phyloP scores from a whole-genome alignment of 345 rosid genomes.

The Cochlearia excelsa region DNA sequence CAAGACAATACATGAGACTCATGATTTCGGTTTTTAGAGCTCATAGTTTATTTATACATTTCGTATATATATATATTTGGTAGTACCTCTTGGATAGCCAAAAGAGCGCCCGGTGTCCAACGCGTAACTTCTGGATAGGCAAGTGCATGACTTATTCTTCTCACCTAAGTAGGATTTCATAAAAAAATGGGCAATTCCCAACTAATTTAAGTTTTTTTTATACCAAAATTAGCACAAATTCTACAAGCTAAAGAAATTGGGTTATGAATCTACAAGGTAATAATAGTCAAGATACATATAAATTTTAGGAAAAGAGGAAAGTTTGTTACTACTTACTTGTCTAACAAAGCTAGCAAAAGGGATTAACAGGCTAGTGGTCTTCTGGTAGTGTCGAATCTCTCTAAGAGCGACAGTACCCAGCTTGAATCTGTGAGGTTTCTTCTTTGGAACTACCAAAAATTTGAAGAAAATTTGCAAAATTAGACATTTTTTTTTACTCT shows the following conservation, averaged over 20 bases:
- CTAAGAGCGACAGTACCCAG: slow-evolving; percentile 73
- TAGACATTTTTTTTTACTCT: too few relatives aligned
- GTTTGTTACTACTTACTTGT: slow-evolving; percentile 46
- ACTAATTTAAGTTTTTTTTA: too few relatives aligned
- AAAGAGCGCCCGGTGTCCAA: slow-evolving; percentile 81
- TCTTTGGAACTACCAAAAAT: slow-evolving; percentile 20
- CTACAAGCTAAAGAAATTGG: too few relatives aligned
- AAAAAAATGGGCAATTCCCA: too few relatives aligned
- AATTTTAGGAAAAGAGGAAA: slow-evolving; percentile 11
- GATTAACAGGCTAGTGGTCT: slow-evolving; percentile 45
- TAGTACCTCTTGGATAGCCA: slow-evolving; percentile 84
- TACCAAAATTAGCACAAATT: too few relatives aligned
- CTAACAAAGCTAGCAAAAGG: slow-evolving; percentile 70
- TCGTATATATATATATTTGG: too few relatives aligned
- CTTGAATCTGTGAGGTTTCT: slow-evolving; percentile 49
- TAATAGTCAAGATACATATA: not conserved
- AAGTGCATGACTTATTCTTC: slow-evolving; percentile 40
- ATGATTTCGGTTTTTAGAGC: too few relatives aligned
- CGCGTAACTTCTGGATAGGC: slow-evolving; percentile 47
- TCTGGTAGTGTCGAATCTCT: slow-evolving; percentile 73
- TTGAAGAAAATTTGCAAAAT: too few relatives aligned
- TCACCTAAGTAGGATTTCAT: slow-evolving; percentile 67
- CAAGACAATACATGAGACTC: too few relatives aligned
- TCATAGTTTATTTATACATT: not conserved
- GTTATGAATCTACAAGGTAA: not conserved